phyloP scores from a whole-genome alignment of 495 filamentous ascomycete species.

The Neurospora tetraspora region DNA sequence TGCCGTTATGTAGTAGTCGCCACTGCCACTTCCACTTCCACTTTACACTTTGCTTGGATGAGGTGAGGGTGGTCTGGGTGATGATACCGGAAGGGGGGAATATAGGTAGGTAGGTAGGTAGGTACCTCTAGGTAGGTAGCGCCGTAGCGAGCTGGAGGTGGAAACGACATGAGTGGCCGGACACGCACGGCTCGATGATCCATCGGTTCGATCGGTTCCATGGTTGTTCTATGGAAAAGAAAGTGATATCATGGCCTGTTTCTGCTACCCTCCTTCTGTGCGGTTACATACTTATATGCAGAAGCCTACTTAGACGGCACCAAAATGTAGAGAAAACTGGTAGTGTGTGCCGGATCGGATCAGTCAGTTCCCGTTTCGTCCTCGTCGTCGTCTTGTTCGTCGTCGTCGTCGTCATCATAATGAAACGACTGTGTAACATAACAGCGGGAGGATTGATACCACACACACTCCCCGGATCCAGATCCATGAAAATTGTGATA shows the following conservation, averaged over 20 bases:
- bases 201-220: background rate
- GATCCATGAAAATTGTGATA: background rate
- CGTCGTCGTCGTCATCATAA: background rate
- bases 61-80: background rate
- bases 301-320: background rate
- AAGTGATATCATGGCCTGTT: background rate
- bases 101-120: background rate
- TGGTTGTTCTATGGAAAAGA: background rate
- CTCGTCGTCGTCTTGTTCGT: background rate
- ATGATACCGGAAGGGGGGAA: background rate
- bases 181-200: background rate
- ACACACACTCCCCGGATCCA: background rate
- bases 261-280: background rate
- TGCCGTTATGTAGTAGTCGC: background rate
- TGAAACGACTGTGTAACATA: background rate
- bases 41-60: background rate
- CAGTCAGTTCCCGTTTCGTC: background rate
- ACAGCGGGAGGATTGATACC: background rate
- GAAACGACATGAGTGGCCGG: background rate
- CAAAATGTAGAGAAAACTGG: background rate
- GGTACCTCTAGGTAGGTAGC: background rate
- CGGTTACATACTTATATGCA: background rate
- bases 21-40: background rate
- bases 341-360: background rate
- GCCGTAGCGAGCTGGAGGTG: background rate